A percentile compares a stretch with the other conserved stretches of the same genome.
Conservation (phyloP, 2,329 filamentous ascomycete genomes). For the Ophiostoma himal-ulmi region DNA sequence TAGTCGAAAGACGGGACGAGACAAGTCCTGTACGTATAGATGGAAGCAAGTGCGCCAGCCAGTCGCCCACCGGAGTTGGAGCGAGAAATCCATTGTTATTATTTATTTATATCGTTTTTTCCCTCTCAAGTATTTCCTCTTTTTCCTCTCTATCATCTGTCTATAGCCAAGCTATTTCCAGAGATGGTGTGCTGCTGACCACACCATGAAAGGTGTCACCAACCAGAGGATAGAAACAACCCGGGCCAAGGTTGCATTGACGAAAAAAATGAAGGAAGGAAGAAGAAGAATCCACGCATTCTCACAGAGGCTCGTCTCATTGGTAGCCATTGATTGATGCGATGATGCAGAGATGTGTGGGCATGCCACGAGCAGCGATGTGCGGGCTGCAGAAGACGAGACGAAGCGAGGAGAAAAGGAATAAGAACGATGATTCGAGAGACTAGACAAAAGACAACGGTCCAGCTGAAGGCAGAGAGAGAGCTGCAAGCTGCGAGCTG, state of each 20-base stretch:
- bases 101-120: background rate
- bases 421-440: background rate
- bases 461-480: too few relatives aligned
- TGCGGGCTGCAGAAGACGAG: background rate
- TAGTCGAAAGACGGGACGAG: background rate
- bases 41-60: too few relatives aligned
- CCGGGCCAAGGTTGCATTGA: slow-evolving; percentile 1
- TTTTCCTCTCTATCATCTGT: background rate
- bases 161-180: background rate
- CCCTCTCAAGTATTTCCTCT: background rate
- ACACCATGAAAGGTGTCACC: background rate
- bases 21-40: background rate
- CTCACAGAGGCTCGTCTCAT: background rate
- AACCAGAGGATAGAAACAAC: slow-evolving; percentile 5
- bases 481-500: background rate
- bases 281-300: background rate
- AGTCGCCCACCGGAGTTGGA: too few relatives aligned
- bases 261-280: background rate
- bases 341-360: background rate
- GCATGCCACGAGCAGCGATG: background rate
- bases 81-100: background rate
- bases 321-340: background rate
- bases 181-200: slow-evolving; percentile 3
- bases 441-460: background rate
- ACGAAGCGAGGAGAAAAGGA: slow-evolving; percentile 7